Base-by-base conservation (phyloP, 768 basidiomycete species). In the Hygrocybe punicea region DNA sequence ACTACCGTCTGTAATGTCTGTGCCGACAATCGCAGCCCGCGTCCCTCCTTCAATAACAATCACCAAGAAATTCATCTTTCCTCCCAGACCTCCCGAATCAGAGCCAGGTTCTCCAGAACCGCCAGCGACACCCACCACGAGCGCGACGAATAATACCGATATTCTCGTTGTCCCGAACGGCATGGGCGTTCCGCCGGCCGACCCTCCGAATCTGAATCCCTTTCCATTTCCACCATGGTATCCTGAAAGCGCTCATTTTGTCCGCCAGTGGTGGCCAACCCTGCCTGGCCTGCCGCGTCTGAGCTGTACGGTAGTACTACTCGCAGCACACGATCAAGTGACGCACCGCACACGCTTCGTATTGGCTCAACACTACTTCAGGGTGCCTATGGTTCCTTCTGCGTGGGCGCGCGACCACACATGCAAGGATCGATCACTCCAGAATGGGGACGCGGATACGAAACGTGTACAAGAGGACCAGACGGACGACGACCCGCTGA, bases 251-350 rank as follows among this genome's bases (percentile, higher is more conserved):
- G 86, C 86, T 1, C 87, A 89, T 69, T 89, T 89, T 58, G 86
- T 89, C 5, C 81, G 87, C 10, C 87, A 89, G 59, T 89, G 87
- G 87, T 89, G 87, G 87, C 87, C 87, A 1, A 83, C 81, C 2
- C 69, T 89, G 3, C 78, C 83, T 0, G 75, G 77, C 1, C 80
- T 88, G 11, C 87, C 84, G 1, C 76, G 82, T 23, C 78, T 87
- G 8, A 87, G 86, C 69, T 88, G 86, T 62, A 87, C 87, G 0
- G 86, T 89, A 19, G 80, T 88, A 19, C 76, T 89, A 1, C 79
- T 88, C 3, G 82, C 85, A 0, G 75, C 79, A 10, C 85, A 86
- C 57, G 82, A 87, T 60, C 78, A 75, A n/a, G 70, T 75, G 7
- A 84, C 83, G 14, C 84, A 85, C 57, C 75, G 76, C 2, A 84